A percentile compares a stretch with the other conserved stretches of the same genome.
Evolutionary conservation across 2,329 filamentous ascomycete genomes (phyloP).

Genomic region (Colletotrichum magnum): DNA sequence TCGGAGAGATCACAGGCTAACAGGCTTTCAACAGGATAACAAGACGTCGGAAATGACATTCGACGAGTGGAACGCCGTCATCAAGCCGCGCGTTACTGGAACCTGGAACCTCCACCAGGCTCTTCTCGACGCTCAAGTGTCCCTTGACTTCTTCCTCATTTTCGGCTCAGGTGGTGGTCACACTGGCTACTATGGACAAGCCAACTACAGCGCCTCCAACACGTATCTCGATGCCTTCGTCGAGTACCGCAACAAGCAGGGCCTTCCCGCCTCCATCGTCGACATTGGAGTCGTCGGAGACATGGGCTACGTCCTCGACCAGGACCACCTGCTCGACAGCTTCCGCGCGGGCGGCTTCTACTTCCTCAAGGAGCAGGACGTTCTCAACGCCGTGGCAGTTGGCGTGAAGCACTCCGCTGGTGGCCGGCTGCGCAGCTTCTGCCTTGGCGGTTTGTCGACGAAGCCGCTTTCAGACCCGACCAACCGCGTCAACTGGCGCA

Average conservation of each 20-base stretch:
- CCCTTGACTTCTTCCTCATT: constrained; percentile 58
- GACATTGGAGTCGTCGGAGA: constrained; percentile 55
- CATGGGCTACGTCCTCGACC: constrained; percentile 48
- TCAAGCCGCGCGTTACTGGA: constrained; percentile 55
- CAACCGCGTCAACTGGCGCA: constrained; percentile 32
- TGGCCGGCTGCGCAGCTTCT: constrained; percentile 25
- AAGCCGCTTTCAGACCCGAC: constrained; percentile 25
- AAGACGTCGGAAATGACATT: constrained; percentile 50
- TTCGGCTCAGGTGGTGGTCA: constrained; percentile 65
- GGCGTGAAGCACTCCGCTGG: constrained; percentile 17
- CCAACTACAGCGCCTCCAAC: constrained; percentile 58
- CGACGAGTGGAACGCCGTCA: constrained; percentile 49
- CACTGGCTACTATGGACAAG: constrained; percentile 53
- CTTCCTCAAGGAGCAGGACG: constrained; percentile 28
- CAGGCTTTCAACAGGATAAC: neutral
- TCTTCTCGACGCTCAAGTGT: constrained; percentile 39
- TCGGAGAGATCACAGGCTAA: neutral
- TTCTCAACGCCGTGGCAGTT: constrained; percentile 16
- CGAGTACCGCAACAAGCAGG: constrained; percentile 50
- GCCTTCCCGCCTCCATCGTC: constrained; percentile 56
- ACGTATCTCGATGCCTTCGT: constrained; percentile 57
- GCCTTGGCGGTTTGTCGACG: constrained; percentile 19
- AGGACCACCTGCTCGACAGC: constrained; percentile 18
- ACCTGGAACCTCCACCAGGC: constrained; percentile 57
- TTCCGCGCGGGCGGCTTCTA: constrained; percentile 31